phyloP scores from a whole-genome alignment of 1,284 basidiomycete species.

The Cutaneotrichosporon cavernicola region DNA sequence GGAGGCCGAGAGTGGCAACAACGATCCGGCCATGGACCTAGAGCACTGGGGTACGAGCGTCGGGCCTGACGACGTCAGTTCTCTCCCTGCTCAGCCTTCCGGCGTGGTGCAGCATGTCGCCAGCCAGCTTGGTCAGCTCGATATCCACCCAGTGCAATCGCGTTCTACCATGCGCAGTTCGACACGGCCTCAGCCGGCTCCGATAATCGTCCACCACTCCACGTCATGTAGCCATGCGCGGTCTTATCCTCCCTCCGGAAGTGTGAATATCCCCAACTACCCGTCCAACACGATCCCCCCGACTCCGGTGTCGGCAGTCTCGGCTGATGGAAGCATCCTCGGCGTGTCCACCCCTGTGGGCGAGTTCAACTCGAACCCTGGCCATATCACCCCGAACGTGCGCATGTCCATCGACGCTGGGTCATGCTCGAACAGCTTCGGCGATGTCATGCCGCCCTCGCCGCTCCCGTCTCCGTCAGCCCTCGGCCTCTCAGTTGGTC shows the following conservation, averaged over 20 bases:
- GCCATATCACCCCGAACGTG: neutral
- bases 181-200: neutral
- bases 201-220: neutral
- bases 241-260: neutral
- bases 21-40: slow-evolving; percentile 48
- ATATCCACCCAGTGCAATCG: neutral
- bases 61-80: neutral
- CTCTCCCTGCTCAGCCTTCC: neutral
- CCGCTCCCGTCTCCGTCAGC: neutral
- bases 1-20: slow-evolving; percentile 32
- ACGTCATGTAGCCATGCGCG: neutral
- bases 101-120: neutral
- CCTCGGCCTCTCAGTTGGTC: neutral
- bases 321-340: neutral
- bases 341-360: neutral
- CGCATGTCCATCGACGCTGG: neutral
- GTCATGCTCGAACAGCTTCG: neutral
- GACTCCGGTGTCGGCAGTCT: neutral
- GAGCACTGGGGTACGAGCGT: slow-evolving; percentile 16
- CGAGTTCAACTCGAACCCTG: neutral
- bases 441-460: neutral
- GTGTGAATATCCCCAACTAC: neutral
- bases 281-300: neutral
- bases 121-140: neutral
- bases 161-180: neutral